Evolutionary conservation across 768 basidiomycete species (phyloP), one percentile per base, ranked within the genome.

Genomic region (Tylopilus vinaceipallidus): DNA sequence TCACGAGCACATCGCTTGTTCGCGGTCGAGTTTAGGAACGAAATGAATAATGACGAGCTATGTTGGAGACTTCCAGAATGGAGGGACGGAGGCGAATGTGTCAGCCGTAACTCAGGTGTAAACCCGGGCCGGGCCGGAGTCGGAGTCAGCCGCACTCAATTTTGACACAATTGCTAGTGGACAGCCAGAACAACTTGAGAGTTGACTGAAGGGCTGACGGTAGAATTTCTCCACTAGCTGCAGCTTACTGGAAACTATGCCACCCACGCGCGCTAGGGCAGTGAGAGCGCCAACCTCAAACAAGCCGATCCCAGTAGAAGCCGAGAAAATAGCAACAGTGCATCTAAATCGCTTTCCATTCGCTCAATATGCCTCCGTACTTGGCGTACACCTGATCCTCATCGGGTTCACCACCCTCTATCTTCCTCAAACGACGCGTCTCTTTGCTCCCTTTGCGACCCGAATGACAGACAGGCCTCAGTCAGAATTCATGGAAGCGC

Each of bases 351-450:
- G 53, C 45, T 78, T 80, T 53, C 80, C 83, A 12, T 75, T 80
- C 49, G 75, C 77, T 6, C 74, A 74, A 22, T 89, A 88, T 69
- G 76, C 78, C 48, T 83, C 86, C 26, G 68, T 81, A 22, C 80
- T 88, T 19, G 83, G 82, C 38, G 82, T 89, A 7, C 84, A 86
- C 61, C 74, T 79, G 2, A 74, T 79, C 14, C 80, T 91, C 8
- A 74, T 90, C 53, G 68, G 72, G 3, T 91, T 89, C 65, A 74
- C 77, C 12, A 79, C 79, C 1, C 72, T 91, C 45, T 83, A 80
- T 63, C 73, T 91, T n/a, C 90, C 89, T n/a, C 78, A 78, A 42
- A 79, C 77, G 16, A 72, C 75, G 3, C 71, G 74, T 38, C 61
- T 82, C 22, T 70, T 74, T 50, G 70, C 67, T 12, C 59, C 73